Percentiles rank a stretch among this genome's conserved stretches.
phyloP scores from a whole-genome alignment of 73 alveolate species.

The Paraurostyla sp. region DNA sequence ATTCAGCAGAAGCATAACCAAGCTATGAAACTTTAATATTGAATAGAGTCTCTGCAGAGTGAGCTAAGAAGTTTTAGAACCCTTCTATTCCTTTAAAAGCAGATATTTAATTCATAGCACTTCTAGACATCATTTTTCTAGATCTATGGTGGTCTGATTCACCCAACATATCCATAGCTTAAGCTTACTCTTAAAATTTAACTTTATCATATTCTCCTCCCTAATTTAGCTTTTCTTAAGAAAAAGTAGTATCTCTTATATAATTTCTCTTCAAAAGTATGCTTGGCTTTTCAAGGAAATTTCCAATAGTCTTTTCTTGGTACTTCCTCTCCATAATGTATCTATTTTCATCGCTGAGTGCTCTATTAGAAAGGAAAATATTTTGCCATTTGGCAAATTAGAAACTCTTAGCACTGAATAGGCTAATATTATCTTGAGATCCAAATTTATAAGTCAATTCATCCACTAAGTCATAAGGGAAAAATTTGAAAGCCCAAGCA shows the following conservation, averaged over 20 bases:
- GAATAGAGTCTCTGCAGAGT: neutral
- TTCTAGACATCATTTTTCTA: neutral
- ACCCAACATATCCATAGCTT: too few species aligned
- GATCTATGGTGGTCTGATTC: too few species aligned
- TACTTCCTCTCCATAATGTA: conserved; percentile 71
- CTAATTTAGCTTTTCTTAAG: conserved; percentile 29
- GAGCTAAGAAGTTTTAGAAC: conserved; percentile 41
- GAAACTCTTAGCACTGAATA: neutral
- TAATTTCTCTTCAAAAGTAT: conserved; percentile 65
- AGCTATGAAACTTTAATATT: neutral
- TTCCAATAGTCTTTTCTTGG: conserved; percentile 63
- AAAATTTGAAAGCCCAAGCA: neutral
- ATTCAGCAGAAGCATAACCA: neutral
- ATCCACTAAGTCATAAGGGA: neutral
- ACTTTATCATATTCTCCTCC: conserved; percentile 69
- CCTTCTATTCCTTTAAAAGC: neutral
- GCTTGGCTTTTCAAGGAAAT: conserved; percentile 69
- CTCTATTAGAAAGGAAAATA: conserved; percentile 47
- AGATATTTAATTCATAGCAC: too few species aligned
- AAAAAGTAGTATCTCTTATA: conserved; percentile 45
- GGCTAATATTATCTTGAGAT: neutral
- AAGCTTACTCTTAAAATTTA: neutral
- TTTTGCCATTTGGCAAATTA: conserved; percentile 66
- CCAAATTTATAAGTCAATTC: neutral
- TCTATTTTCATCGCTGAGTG: conserved; percentile 68